Conservation (phyloP, 2,329 filamentous ascomycete genomes). For the Microdochium nivale region DNA sequence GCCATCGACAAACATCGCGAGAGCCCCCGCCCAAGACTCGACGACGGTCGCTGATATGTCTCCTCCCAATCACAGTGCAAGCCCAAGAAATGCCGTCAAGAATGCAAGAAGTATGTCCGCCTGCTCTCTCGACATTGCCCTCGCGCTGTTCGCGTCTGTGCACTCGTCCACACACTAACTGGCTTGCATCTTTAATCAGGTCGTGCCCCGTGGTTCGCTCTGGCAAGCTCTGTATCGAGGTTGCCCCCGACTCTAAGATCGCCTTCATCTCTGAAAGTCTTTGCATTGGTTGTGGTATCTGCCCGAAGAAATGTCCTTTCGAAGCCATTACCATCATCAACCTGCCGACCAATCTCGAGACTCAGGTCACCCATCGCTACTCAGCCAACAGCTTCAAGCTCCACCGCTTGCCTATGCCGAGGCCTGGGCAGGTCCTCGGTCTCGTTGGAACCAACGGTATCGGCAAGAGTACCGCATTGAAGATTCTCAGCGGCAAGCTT, state of each 20-base stretch:
- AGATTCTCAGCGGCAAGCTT: constrained; percentile 96
- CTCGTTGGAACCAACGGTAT: constrained; percentile 99
- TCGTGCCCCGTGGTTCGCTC: constrained; percentile 95
- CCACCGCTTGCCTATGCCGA: constrained; percentile 89
- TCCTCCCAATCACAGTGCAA: constrained; percentile 59
- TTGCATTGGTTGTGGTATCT: constrained; percentile 98
- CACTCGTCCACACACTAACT: neutral
- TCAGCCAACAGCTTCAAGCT: constrained; percentile 99
- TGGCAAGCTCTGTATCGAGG: constrained; percentile 96
- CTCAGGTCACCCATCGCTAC: constrained; percentile 95
- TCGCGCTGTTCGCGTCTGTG: no score
- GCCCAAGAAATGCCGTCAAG: constrained; percentile 96
- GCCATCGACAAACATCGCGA: neutral
- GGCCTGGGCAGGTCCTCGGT: constrained; percentile 90
- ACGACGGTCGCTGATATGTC: neutral
- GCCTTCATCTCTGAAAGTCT: constrained; percentile 96
- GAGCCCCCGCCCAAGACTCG: neutral
- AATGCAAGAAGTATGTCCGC: constrained; percentile 75
- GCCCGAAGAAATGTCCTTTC: constrained; percentile 98
- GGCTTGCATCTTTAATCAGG: constrained; percentile 4
- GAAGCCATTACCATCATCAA: constrained; percentile 99
- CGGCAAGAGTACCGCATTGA: constrained; percentile 98
- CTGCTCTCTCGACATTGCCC: neutral
- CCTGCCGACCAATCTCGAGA: constrained; percentile 97
- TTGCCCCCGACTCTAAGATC: constrained; percentile 78